phyloP scores from a whole-genome alignment of 1,139 yeast species.

The Scheffersomyces insectosa region DNA sequence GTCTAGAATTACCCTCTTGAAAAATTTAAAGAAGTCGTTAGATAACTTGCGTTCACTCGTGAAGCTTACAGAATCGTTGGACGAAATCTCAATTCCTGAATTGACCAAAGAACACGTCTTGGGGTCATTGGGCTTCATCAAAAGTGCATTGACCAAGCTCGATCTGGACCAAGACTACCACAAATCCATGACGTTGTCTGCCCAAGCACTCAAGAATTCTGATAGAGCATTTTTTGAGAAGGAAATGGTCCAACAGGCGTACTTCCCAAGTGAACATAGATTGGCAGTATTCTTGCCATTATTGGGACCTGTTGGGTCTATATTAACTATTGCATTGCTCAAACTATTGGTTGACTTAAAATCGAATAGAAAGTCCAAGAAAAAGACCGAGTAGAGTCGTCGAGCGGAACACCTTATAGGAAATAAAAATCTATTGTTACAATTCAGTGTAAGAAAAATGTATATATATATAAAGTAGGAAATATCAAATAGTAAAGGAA shows the following conservation, averaged over 20 bases:
- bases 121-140: conserved; percentile 37
- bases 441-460: not conserved
- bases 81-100: conserved; percentile 80
- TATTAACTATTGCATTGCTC: conserved; percentile 59
- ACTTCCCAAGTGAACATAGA: conserved; percentile 93
- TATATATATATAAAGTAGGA: not conserved
- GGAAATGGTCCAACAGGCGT: conserved; percentile 92
- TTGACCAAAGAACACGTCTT: conserved; percentile 52
- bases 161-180: conserved; percentile 36
- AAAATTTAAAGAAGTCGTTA: conserved; percentile 50
- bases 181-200: conserved; percentile 53
- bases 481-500: not conserved
- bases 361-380: conserved; percentile 9
- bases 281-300: conserved; percentile 90
- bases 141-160: conserved; percentile 29
- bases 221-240: conserved; percentile 87
- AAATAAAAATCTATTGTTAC: too few relatives aligned
- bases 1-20: conserved; percentile 55
- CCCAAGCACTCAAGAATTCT: conserved; percentile 55
- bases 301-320: conserved; percentile 79
- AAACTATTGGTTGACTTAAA: conserved; percentile 28
- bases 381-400: not conserved
- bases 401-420: too few relatives aligned
- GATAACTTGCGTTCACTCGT: conserved; percentile 70
- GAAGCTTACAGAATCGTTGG: conserved; percentile 65